Percentiles rank a stretch among this genome's conserved stretches.
These are phyloP conservation scores for Penicillium paradoxum DNA, from an alignment of 495 filamentous ascomycete genomes.

Conservation along the genomic window DNA sequence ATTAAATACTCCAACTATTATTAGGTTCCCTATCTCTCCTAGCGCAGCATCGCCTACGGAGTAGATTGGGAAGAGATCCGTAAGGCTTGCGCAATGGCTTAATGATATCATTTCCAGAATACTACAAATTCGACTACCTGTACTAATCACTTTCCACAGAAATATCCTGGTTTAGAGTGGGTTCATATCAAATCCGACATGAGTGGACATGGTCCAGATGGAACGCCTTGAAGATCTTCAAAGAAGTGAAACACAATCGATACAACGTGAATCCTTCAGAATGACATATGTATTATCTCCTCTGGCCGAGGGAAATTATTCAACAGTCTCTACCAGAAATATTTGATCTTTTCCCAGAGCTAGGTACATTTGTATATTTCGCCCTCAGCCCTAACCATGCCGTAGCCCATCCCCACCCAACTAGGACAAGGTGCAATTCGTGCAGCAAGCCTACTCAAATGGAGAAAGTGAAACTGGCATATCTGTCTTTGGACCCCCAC, in stretches of 20 bases:
- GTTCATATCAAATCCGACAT: too few relatives aligned
- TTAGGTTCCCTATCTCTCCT: too few relatives aligned
- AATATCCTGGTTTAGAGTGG: too few relatives aligned
- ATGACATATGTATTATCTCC: not conserved
- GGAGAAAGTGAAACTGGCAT: not conserved
- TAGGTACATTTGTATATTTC: not conserved
- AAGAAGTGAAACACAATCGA: not conserved
- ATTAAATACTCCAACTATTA: too few relatives aligned
- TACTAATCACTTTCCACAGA: too few relatives aligned
- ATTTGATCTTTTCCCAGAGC: not conserved
- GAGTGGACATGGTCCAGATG: too few relatives aligned
- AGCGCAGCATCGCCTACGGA: too few relatives aligned
- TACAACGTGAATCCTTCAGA: not conserved
- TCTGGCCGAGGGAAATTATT: not conserved
- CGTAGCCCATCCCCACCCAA: not conserved
- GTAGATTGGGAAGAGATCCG: too few relatives aligned
- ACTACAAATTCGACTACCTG: too few relatives aligned
- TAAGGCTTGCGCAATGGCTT: too few relatives aligned
- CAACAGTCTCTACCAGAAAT: not conserved
- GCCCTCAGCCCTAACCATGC: not conserved
- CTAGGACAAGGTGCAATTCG: not conserved
- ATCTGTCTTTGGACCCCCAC: conserved; percentile 8
- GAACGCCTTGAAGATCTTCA: not conserved
- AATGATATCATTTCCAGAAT: too few relatives aligned
- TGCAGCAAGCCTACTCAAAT: not conserved